phyloP scores from a whole-genome alignment of 106 monocot genomes.

The Triglochin maritima region DNA sequence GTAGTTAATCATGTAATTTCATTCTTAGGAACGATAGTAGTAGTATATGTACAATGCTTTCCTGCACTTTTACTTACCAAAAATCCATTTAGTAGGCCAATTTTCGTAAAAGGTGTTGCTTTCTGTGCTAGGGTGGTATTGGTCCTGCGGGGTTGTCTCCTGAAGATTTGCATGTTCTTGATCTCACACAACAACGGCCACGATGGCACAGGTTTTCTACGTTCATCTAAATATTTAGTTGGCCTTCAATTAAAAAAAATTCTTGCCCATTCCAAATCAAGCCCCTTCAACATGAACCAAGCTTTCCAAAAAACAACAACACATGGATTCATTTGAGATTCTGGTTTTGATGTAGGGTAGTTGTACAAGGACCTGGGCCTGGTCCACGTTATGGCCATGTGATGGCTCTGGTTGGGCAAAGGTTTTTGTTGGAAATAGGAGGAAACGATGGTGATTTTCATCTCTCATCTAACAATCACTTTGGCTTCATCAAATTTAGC shows the following conservation, averaged over 20 bases:
- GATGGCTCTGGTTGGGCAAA: conserved; percentile 97
- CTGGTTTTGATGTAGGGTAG: conserved; percentile 45
- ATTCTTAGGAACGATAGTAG: too few relatives aligned
- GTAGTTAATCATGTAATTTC: conserved; percentile 14
- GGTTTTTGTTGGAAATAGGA: conserved; percentile 91
- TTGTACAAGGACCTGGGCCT: conserved; percentile 96
- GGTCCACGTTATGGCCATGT: conserved; percentile 99
- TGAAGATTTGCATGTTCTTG: conserved; percentile 96
- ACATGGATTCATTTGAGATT: not conserved
- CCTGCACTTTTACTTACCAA: too few relatives aligned
- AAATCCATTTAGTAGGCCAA: too few relatives aligned
- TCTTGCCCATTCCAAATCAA: too few relatives aligned
- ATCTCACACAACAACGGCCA: conserved; percentile 84
- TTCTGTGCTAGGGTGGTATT: conserved; percentile 79
- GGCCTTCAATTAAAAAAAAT: too few relatives aligned
- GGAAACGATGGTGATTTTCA: conserved; percentile 80
- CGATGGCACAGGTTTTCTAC: conserved; percentile 85
- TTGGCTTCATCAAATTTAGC: not conserved
- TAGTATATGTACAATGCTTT: too few relatives aligned
- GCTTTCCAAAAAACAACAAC: too few relatives aligned
- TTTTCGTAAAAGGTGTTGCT: too few relatives aligned
- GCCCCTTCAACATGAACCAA: too few relatives aligned
- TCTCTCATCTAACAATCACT: not conserved
- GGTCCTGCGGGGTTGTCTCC: conserved; percentile 97
- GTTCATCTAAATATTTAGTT: not conserved